A percentile compares a stretch with the other conserved stretches of the same genome.
Conservation (phyloP, 371 early-diverging fungal genomes). For the Paramicrosporidium saccamoebae region DNA sequence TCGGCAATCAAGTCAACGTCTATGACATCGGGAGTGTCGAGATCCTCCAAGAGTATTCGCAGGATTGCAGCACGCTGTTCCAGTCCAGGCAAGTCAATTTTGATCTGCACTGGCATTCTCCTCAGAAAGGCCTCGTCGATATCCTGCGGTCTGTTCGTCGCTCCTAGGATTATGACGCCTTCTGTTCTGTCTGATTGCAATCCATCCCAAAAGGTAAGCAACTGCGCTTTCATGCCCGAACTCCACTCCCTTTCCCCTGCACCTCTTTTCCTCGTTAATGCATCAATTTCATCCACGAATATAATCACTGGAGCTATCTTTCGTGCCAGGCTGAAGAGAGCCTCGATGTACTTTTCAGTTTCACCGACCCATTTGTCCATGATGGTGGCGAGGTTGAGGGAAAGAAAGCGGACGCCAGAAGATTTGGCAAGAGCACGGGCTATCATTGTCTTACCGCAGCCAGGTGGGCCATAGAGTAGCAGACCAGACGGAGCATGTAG, state of each 20-base stretch:
- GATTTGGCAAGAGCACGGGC: conserved; percentile 87
- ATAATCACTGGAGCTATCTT: conserved; percentile 80
- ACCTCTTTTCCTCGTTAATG: conserved; percentile 65
- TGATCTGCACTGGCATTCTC: conserved; percentile 81
- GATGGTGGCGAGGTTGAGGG: conserved; percentile 70
- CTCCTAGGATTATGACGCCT: conserved; percentile 21
- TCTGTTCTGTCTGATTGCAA: conserved; percentile 21
- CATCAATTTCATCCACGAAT: conserved; percentile 91
- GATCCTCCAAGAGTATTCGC: conserved; percentile 27
- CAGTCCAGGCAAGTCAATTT: conserved; percentile 51
- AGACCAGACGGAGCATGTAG: too few relatives aligned
- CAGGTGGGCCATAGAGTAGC: too few relatives aligned
- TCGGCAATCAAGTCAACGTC: conserved; percentile 29
- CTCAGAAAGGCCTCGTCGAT: conserved; percentile 79
- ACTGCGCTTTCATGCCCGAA: conserved; percentile 90
- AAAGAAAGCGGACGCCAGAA: conserved; percentile 77
- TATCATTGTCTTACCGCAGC: conserved; percentile 89
- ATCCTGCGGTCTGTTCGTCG: conserved; percentile 88
- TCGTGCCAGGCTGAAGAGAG: conserved; percentile 59
- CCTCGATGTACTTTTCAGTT: conserved; percentile 66
- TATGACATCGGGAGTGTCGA: conserved; percentile 24
- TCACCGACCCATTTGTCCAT: conserved; percentile 94
- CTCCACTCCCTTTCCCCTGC: conserved; percentile 77
- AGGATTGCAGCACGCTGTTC: conserved; percentile 68
- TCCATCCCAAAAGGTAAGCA: conserved; percentile 93